Percentiles rank a stretch among this genome's conserved stretches.
Conservation (phyloP, 768 basidiomycete species). For the Mrakia gelida region DNA sequence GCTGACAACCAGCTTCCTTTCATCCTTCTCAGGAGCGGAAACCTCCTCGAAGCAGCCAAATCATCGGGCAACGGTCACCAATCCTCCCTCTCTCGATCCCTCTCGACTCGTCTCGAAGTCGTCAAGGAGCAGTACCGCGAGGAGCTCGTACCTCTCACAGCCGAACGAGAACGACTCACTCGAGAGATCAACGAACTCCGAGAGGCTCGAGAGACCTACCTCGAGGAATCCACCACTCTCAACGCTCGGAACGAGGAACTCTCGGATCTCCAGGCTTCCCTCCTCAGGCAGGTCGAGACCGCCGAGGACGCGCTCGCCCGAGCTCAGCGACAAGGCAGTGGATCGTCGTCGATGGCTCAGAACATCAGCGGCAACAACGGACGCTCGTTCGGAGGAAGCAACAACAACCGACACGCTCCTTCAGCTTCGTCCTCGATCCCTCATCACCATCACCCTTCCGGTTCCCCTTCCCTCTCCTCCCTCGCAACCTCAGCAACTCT, state of each 20-base stretch:
- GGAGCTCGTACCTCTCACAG: conserved; percentile 77
- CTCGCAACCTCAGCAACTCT: conserved; percentile 37
- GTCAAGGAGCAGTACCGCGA: conserved; percentile 82
- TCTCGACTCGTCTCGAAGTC: conserved; percentile 78
- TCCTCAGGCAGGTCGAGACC: conserved; percentile 69
- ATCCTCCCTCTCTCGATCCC: conserved; percentile 53
- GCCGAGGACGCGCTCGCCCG: conserved; percentile 41
- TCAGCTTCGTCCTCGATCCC: too few relatives aligned
- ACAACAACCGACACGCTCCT: conserved; percentile 16
- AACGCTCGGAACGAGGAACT: conserved; percentile 90
- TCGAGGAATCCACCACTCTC: conserved; percentile 87
- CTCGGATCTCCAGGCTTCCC: conserved; percentile 77
- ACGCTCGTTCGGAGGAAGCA: neutral
- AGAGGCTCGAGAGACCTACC: conserved; percentile 74
- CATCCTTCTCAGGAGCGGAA: conserved; percentile 7
- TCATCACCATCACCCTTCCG: conserved; percentile 3
- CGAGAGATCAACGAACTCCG: conserved; percentile 83
- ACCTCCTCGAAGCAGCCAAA: conserved; percentile 23
- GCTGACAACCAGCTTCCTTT: neutral
- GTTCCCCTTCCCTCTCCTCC: conserved; percentile 15
- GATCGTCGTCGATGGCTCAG: neutral
- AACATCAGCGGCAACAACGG: neutral
- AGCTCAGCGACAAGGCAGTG: conserved; percentile 34
- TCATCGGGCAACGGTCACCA: conserved; percentile 3
- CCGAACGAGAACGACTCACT: conserved; percentile 69